phyloP scores from a whole-genome alignment of 129 eudicot species.

The Chrysanthemum makinoi region DNA sequence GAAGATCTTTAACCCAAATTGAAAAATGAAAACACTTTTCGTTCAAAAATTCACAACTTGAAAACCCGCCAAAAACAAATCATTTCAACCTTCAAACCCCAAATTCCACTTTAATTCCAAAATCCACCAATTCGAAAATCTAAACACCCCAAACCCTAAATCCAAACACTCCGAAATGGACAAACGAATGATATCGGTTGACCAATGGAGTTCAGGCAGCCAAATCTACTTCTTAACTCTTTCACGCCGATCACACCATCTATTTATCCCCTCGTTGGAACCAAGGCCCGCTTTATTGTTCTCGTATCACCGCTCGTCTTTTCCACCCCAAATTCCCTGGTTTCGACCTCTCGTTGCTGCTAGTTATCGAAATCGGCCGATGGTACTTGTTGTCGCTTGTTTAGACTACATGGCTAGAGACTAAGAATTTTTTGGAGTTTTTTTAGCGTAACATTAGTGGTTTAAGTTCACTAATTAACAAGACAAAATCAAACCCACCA shows the following conservation, averaged over 20 bases:
- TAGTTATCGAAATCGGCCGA: conserved; percentile 49
- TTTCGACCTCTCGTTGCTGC: conserved; percentile 62
- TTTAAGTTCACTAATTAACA: too few species aligned
- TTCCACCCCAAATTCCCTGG: conserved; percentile 66
- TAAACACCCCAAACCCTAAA: conserved; percentile 18
- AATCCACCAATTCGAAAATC: not conserved
- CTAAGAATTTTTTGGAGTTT: not conserved
- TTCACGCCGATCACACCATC: conserved; percentile 87
- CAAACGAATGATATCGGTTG: conserved; percentile 79
- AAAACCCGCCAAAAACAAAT: conserved; percentile 23
- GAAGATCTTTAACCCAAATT: too few species aligned
- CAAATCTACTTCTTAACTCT: conserved; percentile 85
- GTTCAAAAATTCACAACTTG: not conserved
- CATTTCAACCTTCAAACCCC: not conserved
- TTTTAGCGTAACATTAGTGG: too few species aligned
- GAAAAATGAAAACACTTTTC: too few species aligned
- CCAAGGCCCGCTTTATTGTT: conserved; percentile 66
- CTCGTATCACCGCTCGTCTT: conserved; percentile 72
- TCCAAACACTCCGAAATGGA: conserved; percentile 43
- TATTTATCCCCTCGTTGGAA: conserved; percentile 76
- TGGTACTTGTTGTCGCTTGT: conserved; percentile 55
- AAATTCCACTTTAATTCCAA: too few species aligned
- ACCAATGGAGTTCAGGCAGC: conserved; percentile 69
- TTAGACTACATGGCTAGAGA: conserved; percentile 34
- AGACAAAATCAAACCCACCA: too few species aligned